Percentiles rank a stretch among this genome's conserved stretches.
These are phyloP conservation scores for Rutstroemia sydowiana DNA, from an alignment of 2,329 filamentous ascomycete genomes.

Conservation along the genomic window DNA sequence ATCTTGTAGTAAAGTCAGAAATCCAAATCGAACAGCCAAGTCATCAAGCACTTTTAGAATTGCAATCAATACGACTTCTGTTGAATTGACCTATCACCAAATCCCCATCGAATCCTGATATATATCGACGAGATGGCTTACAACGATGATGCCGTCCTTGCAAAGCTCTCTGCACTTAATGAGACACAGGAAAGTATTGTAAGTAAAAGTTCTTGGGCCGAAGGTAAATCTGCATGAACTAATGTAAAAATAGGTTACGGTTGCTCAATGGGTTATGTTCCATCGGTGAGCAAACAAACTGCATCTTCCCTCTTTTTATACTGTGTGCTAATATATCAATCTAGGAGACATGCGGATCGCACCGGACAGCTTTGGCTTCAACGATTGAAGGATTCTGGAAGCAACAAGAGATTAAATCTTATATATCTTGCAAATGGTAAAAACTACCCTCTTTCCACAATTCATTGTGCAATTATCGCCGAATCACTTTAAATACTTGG, in stretches of 20 bases:
- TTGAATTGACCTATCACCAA: background rate
- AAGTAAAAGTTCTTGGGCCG: conserved; percentile 11
- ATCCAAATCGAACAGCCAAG: background rate
- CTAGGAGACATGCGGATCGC: conserved; percentile 81
- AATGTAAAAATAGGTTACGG: conserved; percentile 50
- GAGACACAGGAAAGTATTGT: conserved; percentile 95
- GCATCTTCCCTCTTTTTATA: background rate
- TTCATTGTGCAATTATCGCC: background rate
- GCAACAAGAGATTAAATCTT: conserved; percentile 79
- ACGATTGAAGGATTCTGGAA: conserved; percentile 77
- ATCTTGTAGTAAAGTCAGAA: background rate
- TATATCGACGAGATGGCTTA: conserved; percentile 64
- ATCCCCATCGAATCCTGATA: background rate
- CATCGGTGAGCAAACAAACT: conserved; percentile 60
- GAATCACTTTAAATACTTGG: conserved; percentile 5
- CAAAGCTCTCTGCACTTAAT: conserved; percentile 90
- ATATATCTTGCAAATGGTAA: conserved; percentile 95
- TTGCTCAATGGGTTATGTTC: conserved; percentile 99
- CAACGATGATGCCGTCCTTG: conserved; percentile 88
- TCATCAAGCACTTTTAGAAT: background rate
- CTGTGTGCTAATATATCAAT: conserved; percentile 26
- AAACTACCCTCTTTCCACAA: conserved; percentile 21
- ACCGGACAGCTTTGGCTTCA: conserved; percentile 91
- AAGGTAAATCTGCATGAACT: conserved; percentile 2
- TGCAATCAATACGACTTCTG: conserved; percentile 2